These are phyloP conservation scores for Blastomyces parvus DNA, from an alignment of 2,329 filamentous ascomycete species.

Conservation along the genomic window DNA sequence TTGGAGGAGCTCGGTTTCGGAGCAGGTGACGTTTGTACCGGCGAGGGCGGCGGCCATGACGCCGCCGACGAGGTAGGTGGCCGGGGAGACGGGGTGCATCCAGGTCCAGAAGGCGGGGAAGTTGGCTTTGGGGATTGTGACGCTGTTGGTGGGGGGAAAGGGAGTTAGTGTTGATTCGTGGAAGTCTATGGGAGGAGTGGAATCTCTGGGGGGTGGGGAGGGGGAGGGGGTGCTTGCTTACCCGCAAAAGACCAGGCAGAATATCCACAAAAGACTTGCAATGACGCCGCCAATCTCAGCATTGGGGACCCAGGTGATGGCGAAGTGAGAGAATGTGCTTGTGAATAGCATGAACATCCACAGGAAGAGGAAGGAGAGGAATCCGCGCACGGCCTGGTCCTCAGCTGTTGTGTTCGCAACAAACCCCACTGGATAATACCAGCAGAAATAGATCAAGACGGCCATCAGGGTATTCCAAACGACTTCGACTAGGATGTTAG, in stretches of 20 bases:
- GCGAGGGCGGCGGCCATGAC: constrained; percentile 27
- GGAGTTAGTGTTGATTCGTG: not conserved
- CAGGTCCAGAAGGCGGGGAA: constrained; percentile 66
- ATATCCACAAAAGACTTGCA: constrained; percentile 49
- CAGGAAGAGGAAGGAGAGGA: constrained; percentile 54
- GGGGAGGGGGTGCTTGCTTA: not conserved
- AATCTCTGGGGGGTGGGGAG: too few species aligned
- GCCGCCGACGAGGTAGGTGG: constrained; percentile 48
- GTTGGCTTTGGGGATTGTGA: constrained; percentile 40
- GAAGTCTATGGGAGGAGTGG: not conserved
- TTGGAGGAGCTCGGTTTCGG: constrained; percentile 24
- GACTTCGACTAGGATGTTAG: constrained; percentile 62
- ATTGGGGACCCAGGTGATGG: constrained; percentile 58
- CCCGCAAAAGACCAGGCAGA: constrained; percentile 51
- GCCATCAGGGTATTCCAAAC: constrained; percentile 55
- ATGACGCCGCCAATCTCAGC: constrained; percentile 57
- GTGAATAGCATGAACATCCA: constrained; percentile 60
- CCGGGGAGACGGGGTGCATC: constrained; percentile 60
- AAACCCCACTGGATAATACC: constrained; percentile 55
- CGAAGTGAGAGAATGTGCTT: constrained; percentile 61
- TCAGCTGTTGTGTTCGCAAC: constrained; percentile 34
- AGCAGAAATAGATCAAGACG: constrained; percentile 53
- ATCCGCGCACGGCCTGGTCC: constrained; percentile 45
- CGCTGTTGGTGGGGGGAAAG: not conserved
- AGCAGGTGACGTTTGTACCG: constrained; percentile 24